Base-by-base conservation (phyloP, 2,329 filamentous ascomycete genomes). In the Apiospora saccharicola region DNA sequence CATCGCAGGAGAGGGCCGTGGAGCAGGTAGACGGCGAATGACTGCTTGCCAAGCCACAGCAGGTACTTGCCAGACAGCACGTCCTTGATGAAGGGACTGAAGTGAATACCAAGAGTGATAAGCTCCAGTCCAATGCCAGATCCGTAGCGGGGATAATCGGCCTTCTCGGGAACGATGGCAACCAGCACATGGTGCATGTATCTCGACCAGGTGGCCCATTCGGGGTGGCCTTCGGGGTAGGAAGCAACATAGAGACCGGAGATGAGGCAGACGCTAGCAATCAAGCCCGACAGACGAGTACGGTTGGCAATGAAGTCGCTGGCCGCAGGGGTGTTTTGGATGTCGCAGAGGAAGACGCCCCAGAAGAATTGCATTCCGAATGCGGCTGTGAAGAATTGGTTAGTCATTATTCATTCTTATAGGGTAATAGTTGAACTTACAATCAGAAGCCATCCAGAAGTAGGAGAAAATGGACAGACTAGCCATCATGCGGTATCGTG, bases 11-110 rank as follows among this genome's bases (percentile, higher is more conserved):
- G 83, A 0, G 87, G 86, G 57, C 90, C 90, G 79, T 92, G 90
- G 26, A 92, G 81, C 8, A 92, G 85, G 76, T 92, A 92, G 19
- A 92, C 88, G 1, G 90, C 89, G 76, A 91, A 91, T 64, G 88
- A 90, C 81, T 91, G 87, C 76, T 88, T 88, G 64, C 90, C 90
- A 16, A 92, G 85, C 86, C 89, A 92, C 64, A 90, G 84, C 61
- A 92, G 86, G 71, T 86, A 84, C 44, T 85, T 85, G 72, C 86
- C 86, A 4, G 88, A 88, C 3, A 92, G 84, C 0, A 87, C 75
- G 69, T 84, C 84, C 73, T 90, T 89, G 43, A 87, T 80, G 41
- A 75, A 73, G 16, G 79, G 79, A 71, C 79, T 80, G 67, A 81
- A 81, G 70, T 81, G 79, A 37, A 81, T 73, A 46, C 79, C 79